phyloP scores from a whole-genome alignment of 2,329 filamentous ascomycete genomes.

The Hymenotorrendiella dingleyae region DNA sequence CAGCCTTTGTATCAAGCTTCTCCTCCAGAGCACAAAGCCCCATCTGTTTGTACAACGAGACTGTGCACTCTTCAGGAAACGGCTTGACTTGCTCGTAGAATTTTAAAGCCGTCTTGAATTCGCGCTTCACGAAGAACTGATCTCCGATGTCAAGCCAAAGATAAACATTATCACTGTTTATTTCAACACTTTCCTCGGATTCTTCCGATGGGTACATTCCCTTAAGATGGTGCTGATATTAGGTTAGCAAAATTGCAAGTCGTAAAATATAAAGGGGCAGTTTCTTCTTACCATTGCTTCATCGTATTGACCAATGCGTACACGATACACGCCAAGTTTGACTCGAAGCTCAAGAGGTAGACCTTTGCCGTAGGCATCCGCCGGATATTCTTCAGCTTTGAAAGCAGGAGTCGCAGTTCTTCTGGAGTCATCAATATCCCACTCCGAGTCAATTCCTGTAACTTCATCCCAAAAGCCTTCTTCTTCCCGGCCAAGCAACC shows the following conservation, averaged over 20 bases:
- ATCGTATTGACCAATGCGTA: constrained; percentile 59
- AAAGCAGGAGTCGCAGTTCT: constrained; percentile 59
- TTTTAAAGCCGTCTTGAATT: constrained; percentile 48
- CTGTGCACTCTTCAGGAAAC: constrained; percentile 44
- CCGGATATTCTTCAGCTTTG: constrained; percentile 44
- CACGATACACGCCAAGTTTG: constrained; percentile 77
- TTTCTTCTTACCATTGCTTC: constrained; percentile 75
- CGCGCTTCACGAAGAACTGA: constrained; percentile 44
- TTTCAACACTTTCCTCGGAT: constrained; percentile 43
- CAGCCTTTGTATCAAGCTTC: constrained; percentile 61
- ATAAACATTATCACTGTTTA: constrained; percentile 66
- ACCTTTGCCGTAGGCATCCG: constrained; percentile 61
- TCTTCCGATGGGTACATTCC: constrained; percentile 60
- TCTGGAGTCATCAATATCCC: constrained; percentile 69
- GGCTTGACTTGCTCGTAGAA: constrained; percentile 52
- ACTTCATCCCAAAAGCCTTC: constrained; percentile 74
- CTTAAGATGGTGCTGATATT: constrained; percentile 54
- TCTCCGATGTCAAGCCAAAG: constrained; percentile 74
- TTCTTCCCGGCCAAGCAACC: constrained; percentile 69
- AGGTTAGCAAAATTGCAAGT: constrained; percentile 7
- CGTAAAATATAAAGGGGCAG: neutral
- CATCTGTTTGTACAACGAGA: constrained; percentile 30
- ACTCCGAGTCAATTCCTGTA: constrained; percentile 77
- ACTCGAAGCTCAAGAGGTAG: constrained; percentile 78
- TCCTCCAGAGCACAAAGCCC: constrained; percentile 65